Evolutionary conservation across 78 protist genomes (phyloP), one percentile per base, ranked within the genome.

Genomic region (Dictyostelium brefeldianum): DNA sequence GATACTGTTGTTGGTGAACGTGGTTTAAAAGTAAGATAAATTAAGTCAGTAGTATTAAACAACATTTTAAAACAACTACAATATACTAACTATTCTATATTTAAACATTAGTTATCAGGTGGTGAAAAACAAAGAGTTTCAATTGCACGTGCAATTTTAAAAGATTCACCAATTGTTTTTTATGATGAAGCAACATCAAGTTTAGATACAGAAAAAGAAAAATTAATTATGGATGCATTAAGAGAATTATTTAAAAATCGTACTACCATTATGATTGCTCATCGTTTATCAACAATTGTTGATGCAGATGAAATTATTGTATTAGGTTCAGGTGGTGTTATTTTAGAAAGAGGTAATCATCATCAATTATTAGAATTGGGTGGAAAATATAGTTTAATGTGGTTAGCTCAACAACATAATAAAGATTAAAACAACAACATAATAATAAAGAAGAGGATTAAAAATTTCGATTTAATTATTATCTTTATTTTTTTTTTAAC

Each of bases 151-250:
- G 81, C 83, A 2, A 77, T 93, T 53, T 29, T 93, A 8, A 84
- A 79, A 31, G 56, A 78, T 47, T 77, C 87, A 12, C 91, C 94
- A 31, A 80, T 80, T 20, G 27, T 83, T n/a, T 93, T 90, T 36
- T 96, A 62, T 83, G 99, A 98, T 79, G 99, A 98, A 78, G 98
- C 98, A 1, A 98, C 99, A 3, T 57, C 95, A 9, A 77, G 99
- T 12, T 93, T 99, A 17, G 99, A 99, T 65, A 78, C 97, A 41
- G 56, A 91, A 51, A 94, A 97, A n/a, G 99, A 98, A 89, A 25
- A 47, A 25, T 29, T 73, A 6, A 96, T 98, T 18, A 97, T 96
- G 95, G 94, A 79, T 2, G 95, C 98, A 0, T 47, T 98, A 10
- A 87, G 79, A 53, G 89, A 47, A 46, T 89, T 95, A 17, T 47